phyloP scores from a whole-genome alignment of 805 yeast species.

The Spathaspora girioi region DNA sequence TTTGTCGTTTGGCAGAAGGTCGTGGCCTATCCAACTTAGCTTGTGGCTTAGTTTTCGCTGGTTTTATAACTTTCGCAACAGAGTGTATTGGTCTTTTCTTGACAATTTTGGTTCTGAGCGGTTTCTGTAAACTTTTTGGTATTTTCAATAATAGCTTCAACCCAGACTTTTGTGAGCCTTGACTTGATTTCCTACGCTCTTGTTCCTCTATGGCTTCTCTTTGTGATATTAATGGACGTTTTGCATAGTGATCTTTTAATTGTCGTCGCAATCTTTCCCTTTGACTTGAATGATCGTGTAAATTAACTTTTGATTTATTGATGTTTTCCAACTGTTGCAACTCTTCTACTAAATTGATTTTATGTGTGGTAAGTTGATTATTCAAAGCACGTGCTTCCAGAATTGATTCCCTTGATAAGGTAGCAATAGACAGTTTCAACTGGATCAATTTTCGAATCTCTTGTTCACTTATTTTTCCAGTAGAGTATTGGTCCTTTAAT shows the following conservation, averaged over 20 bases:
- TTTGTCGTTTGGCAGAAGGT: background rate
- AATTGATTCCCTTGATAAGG: conserved; percentile 17
- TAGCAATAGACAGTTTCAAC: conserved; percentile 4
- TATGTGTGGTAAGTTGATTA: conserved; percentile 29
- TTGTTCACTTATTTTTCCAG: background rate
- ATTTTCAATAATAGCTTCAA: conserved; percentile 14
- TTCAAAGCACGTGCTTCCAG: conserved; percentile 24
- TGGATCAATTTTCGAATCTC: background rate
- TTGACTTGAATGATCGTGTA: conserved; percentile 8
- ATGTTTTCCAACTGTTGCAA: conserved; percentile 20
- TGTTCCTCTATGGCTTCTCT: conserved; percentile 35
- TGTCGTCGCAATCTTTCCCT: conserved; percentile 23
- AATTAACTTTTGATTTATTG: conserved; percentile 3
- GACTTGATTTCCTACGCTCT: conserved; percentile 5
- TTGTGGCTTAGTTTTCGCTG: background rate
- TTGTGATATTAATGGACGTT: conserved; percentile 34
- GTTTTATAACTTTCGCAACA: background rate
- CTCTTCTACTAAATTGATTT: conserved; percentile 19
- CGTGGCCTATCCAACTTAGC: background rate
- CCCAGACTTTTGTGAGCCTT: conserved; percentile 5
- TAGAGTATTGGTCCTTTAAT: conserved; percentile 7
- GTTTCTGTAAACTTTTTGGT: conserved; percentile 4
- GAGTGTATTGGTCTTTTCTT: background rate
- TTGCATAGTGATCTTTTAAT: conserved; percentile 29
- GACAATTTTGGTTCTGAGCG: conserved; percentile 4